Conservation (phyloP, 257 asterid genomes). For the Nicotiana knightiana region DNA sequence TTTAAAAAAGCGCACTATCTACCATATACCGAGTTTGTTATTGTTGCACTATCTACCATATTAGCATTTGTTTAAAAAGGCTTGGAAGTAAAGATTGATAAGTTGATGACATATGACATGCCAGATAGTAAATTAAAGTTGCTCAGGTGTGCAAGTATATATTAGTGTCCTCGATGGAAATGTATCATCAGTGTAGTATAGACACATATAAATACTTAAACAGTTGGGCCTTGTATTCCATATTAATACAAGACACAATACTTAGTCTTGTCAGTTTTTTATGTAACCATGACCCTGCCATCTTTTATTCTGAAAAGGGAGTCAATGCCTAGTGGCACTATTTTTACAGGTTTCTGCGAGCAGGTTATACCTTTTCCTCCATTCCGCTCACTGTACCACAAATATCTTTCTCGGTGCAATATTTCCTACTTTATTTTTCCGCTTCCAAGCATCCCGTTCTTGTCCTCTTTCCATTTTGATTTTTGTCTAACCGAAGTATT, state of each 20-base stretch:
- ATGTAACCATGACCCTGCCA: neutral
- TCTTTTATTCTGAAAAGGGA: neutral
- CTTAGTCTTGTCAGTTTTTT: neutral
- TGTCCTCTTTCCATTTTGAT: neutral
- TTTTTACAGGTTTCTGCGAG: neutral
- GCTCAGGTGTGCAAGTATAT: too few relatives aligned
- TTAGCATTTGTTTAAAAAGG: neutral
- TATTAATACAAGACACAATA: neutral
- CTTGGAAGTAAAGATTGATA: neutral
- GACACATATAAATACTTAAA: too few relatives aligned
- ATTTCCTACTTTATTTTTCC: neutral
- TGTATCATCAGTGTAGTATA: neutral
- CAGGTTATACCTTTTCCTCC: neutral
- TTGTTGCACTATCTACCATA: neutral
- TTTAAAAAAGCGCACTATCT: neutral
- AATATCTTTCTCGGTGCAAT: neutral
- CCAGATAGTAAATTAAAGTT: too few relatives aligned
- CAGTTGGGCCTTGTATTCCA: neutral
- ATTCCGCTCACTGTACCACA: neutral
- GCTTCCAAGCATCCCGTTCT: neutral
- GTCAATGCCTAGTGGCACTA: neutral
- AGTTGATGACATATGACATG: neutral
- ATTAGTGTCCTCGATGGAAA: neutral
- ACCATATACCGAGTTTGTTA: neutral
- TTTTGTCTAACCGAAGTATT: neutral